Base-by-base conservation (phyloP, 805 yeast genomes). In the Clavispora asparagi region DNA sequence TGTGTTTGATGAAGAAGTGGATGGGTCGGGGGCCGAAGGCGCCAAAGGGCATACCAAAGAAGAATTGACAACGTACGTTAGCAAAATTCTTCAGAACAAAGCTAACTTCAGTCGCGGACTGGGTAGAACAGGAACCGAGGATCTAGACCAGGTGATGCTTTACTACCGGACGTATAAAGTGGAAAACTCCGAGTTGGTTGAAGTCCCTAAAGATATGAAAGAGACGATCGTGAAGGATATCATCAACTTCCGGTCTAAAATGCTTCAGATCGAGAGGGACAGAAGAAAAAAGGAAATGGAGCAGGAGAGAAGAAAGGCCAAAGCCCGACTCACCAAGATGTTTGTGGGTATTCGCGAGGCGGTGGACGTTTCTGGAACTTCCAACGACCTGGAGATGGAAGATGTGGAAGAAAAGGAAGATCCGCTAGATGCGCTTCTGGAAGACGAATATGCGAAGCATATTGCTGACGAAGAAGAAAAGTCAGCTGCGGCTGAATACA, bases 101-200 rank as follows among this genome's bases (percentile, higher is more conserved):
- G 49, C 48, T 19, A 58, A 60, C 45, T 54, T 47, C 45, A 63
- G 61, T 31, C 55, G 42, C 26, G 40, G 46, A 0, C 32, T 57
- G 5, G 49, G 47, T 29, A 51, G 48, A 26, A 47, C 61, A n/a
- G 68, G 67, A 2, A 65, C 69, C 2, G 71, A 66, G 42, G 70
- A 64, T 48, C 52, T 68, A 45, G 69, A 64, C 41, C 60, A 65
- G 47, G 71, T 66, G 12, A 56, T 65, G 53, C 58, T 63, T 28
- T 64, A 66, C 54, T 68, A 64, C 51, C 59, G 55, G 40, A 58
- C 57, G 29, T 82, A 83, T 57, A 70, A 73, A 44, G 77, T 83
- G 29, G 85, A 83, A 56, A 69, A 73, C n/a, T 64, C 67, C 40
- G 87, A 82, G 54, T 59, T 83, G 44, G 64, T 71, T 12, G 87